Evolutionary conservation across 2,329 filamentous ascomycete species (phyloP), one percentile per base, ranked within the genome.

Genomic region (Verticillium tricorpus): DNA sequence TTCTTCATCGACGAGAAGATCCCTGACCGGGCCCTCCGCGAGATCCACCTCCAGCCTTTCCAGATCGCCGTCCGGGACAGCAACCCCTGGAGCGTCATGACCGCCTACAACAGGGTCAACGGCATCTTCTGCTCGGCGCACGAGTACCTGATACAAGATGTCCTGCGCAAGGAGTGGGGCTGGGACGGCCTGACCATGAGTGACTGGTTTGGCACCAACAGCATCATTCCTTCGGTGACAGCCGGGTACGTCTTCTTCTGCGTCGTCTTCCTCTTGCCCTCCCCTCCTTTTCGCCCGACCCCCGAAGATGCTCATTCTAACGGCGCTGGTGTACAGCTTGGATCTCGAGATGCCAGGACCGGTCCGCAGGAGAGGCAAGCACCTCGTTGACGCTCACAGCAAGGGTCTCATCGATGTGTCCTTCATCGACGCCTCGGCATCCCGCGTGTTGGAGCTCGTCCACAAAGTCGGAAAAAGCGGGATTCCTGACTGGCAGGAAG

Each of bases 41-140:
- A 75, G 65, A 76, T 81, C 19, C 80, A 82, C 64, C 67, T 80
- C 1, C 66, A 75, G 11, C 77, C 80, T 0, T 82, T 82, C 62
- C 74, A 81, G 65, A 74, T 82, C 59, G 77, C 77, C 0, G 67
- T 79, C 11, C 74, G 74, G 40, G 73, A 80, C 59, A 73, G 74
- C 3, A 72, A 74, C 39, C 80, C 79, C 0, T 76, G 76, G 65
- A 75, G 76, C 0, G 67, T 81, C 54, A 82, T 82, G 80, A 78
- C 79, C 1, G 73, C 77, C 4, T 82, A 81, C 62, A 80, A 80
- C 61, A 76, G 73, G 50, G 72, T 82, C 31, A 82, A 82, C 61
- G 78, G 78, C 37, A n/a, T 40, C 14, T 40, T 40, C 37, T 40
- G 37, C 37, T 40, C 37, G 37, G 37, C 37, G 37, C 37, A 40